Evolutionary conservation across 208 protist genomes (phyloP).

Genomic region (Phytomonas sp.): DNA sequence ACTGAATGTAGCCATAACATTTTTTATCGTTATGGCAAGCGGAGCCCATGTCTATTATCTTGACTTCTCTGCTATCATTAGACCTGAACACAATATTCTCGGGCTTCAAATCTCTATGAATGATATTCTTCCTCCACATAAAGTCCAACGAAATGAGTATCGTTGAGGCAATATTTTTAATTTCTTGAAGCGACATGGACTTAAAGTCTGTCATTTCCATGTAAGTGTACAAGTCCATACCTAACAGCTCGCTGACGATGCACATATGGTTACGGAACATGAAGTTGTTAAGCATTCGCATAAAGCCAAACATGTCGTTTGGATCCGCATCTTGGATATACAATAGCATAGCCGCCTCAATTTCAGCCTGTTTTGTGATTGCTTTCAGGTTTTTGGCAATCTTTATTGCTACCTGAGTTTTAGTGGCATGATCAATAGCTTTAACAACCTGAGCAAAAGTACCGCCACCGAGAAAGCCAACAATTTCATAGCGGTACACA

Average conservation of each 20-base stretch:
- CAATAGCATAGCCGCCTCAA: slow-evolving; percentile 77
- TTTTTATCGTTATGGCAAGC: slow-evolving; percentile 90
- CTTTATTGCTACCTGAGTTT: slow-evolving; percentile 63
- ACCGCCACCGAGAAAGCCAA: slow-evolving; percentile 60
- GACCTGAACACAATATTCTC: slow-evolving; percentile 93
- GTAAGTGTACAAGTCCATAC: slow-evolving; percentile 65
- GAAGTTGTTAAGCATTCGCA: slow-evolving; percentile 70
- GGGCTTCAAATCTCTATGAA: slow-evolving; percentile 95
- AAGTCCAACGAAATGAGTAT: slow-evolving; percentile 73
- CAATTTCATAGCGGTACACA: slow-evolving; percentile 84
- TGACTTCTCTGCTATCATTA: slow-evolving; percentile 78
- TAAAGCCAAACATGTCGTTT: slow-evolving; percentile 49
- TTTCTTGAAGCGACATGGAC: slow-evolving; percentile 58
- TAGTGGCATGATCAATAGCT: slow-evolving; percentile 43
- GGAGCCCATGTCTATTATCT: slow-evolving; percentile 97
- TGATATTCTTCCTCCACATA: slow-evolving; percentile 77
- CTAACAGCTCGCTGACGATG: slow-evolving; percentile 71
- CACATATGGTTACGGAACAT: slow-evolving; percentile 65
- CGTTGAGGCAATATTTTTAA: slow-evolving; percentile 53
- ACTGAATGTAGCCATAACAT: slow-evolving; percentile 91
- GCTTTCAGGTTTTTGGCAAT: slow-evolving; percentile 67
- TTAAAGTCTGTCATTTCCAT: slow-evolving; percentile 67
- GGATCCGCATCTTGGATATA: slow-evolving; percentile 55
- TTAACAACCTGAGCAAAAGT: slow-evolving; percentile 87
- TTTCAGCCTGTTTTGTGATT: slow-evolving; percentile 54